Evolutionary conservation across 352 stramenopile species (phyloP), one percentile per base, ranked within the genome.

Genomic region (Halophytophthora polymorphica): DNA sequence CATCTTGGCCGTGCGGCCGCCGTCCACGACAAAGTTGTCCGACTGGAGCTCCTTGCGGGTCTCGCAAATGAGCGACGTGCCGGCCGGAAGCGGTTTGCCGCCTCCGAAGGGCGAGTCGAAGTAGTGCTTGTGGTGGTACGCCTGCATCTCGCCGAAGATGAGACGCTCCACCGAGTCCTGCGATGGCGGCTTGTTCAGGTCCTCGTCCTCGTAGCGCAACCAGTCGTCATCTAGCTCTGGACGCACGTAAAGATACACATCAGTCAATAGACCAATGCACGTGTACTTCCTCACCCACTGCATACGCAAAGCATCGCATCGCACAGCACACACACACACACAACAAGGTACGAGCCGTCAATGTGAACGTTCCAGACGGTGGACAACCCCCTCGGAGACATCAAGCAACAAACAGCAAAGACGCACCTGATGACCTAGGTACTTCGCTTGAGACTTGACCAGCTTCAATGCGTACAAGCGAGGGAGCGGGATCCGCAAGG

Each of bases 201-300:
- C 83, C 6, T 93, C 83, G 40, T 93, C 79, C 50, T 93, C 83
- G 55, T 86, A 86, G 31, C 74, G 69, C 25, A 93, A 70, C 83
- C 83, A 93, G 57, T 81, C 83, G 58, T 93, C 82, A 43, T 93
- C 73, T 34, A 93, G 62, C 46, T 89, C 74, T 0, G 82, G 79
- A 18, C 79, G 77, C 31, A 93, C 79, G 56, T 90, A 64, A 33
- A 93, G 33, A 56, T 93, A 93, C 19, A 93, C 64, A 35, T 90
- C 79, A 2, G 79, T 90, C 18, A 93, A 66, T 50, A 93, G 31
- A 36, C 75, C 74, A 45, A 88, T 77, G 47, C 83, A 93, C 3
- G 83, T 93, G 50, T 88, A 93, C 63, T 93, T 93, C 39, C 83
- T 83, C 41, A 90, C 63, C 83, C 83, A 93, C 83, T 93, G 46